These are phyloP conservation scores for Neurospora sp. DNA, from an alignment of 2,329 filamentous ascomycete genomes.

Conservation along the genomic window DNA sequence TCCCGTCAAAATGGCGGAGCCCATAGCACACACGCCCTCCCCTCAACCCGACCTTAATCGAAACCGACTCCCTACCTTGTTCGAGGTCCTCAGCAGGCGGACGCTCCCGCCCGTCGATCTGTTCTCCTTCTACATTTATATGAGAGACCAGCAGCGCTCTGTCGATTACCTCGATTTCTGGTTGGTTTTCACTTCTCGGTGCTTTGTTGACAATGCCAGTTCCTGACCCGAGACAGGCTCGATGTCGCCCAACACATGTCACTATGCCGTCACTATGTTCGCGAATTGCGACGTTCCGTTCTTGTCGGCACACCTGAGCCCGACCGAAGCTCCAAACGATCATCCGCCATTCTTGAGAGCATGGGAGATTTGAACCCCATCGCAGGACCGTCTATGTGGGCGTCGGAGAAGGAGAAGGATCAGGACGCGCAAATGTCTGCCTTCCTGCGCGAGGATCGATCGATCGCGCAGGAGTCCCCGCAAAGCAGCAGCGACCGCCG, in stretches of 20 bases:
- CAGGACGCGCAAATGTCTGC: constrained; percentile 87
- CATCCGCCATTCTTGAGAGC: constrained; percentile 67
- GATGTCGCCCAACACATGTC: constrained; percentile 99
- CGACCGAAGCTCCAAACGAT: constrained; percentile 76
- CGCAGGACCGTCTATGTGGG: constrained; percentile 52
- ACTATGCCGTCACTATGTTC: constrained; percentile 91
- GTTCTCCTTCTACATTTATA: constrained; percentile 99
- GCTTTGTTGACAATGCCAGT: not conserved
- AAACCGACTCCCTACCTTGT: constrained; percentile 85
- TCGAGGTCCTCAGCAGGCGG: constrained; percentile 87
- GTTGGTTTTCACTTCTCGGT: constrained; percentile 40
- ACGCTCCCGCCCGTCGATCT: constrained; percentile 94
- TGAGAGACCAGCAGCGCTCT: constrained; percentile 95
- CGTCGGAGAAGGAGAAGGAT: constrained; percentile 62
- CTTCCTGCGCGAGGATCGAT: constrained; percentile 63
- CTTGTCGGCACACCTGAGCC: constrained; percentile 87
- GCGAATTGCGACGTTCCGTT: constrained; percentile 86
- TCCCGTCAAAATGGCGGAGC: constrained; percentile 27
- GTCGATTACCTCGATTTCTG: constrained; percentile 98
- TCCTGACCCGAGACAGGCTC: constrained; percentile 53
- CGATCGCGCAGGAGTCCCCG: constrained; percentile 47
- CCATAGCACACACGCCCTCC: constrained; percentile 33
- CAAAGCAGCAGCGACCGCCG: constrained; percentile 38
- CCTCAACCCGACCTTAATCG: constrained; percentile 53
- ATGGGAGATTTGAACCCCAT: constrained; percentile 57